Evolutionary conservation across 2,329 filamentous ascomycete species (phyloP).

Genomic region (Aureobasidium sp.): DNA sequence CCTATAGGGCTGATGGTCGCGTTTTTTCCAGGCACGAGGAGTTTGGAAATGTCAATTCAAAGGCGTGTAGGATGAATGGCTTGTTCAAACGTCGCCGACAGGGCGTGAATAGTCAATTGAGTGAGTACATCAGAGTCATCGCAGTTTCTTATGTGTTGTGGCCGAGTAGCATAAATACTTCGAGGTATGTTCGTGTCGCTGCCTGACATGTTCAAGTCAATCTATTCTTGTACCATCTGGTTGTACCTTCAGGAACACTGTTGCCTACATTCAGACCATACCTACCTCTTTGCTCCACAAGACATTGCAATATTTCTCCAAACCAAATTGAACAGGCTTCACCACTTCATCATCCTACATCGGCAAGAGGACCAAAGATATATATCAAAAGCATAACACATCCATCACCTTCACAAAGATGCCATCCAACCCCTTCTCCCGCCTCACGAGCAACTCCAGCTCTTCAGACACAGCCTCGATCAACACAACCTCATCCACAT

Average conservation of each 20-base stretch:
- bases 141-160: not conserved
- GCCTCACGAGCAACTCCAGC: not conserved
- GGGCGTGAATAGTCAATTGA: not conserved
- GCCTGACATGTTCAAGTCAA: not conserved
- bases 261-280: not conserved
- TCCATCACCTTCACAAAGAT: not conserved
- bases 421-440: conserved; percentile 4
- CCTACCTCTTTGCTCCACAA: not conserved
- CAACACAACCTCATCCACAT: conserved; percentile 5
- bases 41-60: not conserved
- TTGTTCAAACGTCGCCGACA: not conserved
- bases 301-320: not conserved
- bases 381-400: not conserved
- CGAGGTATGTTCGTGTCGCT: not conserved
- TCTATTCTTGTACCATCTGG: not conserved
- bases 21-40: not conserved
- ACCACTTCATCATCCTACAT: not conserved
- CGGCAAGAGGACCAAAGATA: not conserved
- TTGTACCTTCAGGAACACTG: not conserved
- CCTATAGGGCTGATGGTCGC: conserved; percentile 3
- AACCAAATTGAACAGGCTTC: not conserved
- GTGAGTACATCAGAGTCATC: not conserved
- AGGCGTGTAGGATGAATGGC: not conserved
- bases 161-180: not conserved
- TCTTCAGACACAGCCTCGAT: not conserved